Evolutionary conservation across 192 early-diverging fungal species (phyloP).

Genomic region (Chytriomyces hyalinus): DNA sequence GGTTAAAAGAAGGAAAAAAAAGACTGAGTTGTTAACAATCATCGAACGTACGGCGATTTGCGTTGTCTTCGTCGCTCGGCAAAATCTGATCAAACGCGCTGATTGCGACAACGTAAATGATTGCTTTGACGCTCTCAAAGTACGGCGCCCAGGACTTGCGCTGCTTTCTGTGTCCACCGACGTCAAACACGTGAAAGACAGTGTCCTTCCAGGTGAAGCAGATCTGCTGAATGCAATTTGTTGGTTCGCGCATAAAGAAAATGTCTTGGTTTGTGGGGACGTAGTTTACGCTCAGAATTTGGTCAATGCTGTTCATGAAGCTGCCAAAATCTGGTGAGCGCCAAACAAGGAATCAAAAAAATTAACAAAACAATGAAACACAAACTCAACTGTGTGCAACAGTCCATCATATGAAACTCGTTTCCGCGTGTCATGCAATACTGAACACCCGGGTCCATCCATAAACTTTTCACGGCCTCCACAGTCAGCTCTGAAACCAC

Average conservation of each 20-base stretch:
- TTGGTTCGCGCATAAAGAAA: constrained; percentile 66
- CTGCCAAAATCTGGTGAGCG: background rate
- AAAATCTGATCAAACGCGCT: constrained; percentile 61
- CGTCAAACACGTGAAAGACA: constrained; percentile 62
- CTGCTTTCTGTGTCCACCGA: constrained; percentile 68
- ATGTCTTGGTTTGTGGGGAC: constrained; percentile 71
- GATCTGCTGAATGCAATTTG: constrained; percentile 69
- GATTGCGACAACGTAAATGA: constrained; percentile 65
- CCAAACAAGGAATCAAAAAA: background rate
- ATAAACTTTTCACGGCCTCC: constrained; percentile 36
- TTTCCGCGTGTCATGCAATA: constrained; percentile 35
- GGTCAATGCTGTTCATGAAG: constrained; percentile 47
- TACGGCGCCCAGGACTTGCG: constrained; percentile 41
- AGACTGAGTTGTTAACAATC: constrained; percentile 56
- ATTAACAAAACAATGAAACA: background rate
- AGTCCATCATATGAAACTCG: constrained; percentile 56
- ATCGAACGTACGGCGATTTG: constrained; percentile 44
- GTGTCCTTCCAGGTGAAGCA: constrained; percentile 60
- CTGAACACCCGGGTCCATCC: constrained; percentile 48
- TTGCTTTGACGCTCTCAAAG: constrained; percentile 66
- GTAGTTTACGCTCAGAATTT: constrained; percentile 56
- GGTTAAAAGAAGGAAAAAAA: background rate
- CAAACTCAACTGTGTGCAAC: constrained; percentile 40
- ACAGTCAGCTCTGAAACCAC: background rate
- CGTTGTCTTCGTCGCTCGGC: too few species aligned